Evolutionary conservation across 2,329 filamentous ascomycete genomes (phyloP).

Genomic region (Tolypocladium cylindrosporum): DNA sequence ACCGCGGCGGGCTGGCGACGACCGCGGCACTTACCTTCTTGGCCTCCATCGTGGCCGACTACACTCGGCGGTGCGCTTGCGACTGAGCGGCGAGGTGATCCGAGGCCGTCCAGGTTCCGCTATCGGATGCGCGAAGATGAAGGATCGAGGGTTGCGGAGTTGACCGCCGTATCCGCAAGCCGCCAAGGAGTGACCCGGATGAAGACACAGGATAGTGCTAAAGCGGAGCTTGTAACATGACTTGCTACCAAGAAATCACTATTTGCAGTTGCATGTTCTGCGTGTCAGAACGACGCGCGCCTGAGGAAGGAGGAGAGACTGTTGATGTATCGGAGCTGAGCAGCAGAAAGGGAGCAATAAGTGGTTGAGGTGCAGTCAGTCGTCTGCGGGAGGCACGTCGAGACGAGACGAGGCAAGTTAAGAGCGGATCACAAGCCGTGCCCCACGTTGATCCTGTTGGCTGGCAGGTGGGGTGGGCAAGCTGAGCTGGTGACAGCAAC

Average conservation of each 20-base stretch:
- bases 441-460: neutral
- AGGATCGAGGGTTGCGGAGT: neutral
- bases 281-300: neutral
- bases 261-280: neutral
- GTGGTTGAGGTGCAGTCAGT: neutral
- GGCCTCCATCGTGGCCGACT: conserved; percentile 24
- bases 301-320: neutral
- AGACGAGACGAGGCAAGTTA: neutral
- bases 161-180: neutral
- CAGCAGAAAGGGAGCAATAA: neutral
- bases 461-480: neutral
- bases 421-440: neutral
- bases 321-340: neutral
- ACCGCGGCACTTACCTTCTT: conserved; percentile 24
- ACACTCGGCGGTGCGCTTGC: neutral
- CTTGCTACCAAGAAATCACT: neutral
- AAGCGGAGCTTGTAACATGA: neutral
- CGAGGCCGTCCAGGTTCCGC: neutral
- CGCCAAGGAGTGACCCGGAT: neutral
- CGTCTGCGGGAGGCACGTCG: neutral
- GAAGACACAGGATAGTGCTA: neutral
- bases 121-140: neutral
- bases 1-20: neutral
- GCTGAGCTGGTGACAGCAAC: too few species aligned
- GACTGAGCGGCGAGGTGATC: neutral